These are phyloP conservation scores for Trichoderma hamatum DNA, from an alignment of 2,329 filamentous ascomycete species.

Conservation along the genomic window DNA sequence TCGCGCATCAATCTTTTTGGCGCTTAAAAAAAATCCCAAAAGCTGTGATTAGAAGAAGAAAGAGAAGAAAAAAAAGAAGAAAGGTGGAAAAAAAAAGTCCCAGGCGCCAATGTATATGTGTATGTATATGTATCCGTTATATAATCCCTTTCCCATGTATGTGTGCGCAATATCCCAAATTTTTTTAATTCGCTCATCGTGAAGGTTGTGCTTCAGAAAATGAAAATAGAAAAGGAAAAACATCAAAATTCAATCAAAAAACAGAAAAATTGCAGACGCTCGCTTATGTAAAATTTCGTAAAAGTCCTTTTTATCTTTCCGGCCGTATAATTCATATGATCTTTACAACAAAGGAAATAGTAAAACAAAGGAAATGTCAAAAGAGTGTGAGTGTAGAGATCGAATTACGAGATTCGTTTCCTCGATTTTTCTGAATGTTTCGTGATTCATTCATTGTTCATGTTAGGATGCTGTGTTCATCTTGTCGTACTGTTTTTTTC, in stretches of 20 bases:
- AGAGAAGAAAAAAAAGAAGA: neutral
- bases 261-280: neutral
- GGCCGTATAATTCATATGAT: neutral
- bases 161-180: neutral
- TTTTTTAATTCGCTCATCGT: conserved; percentile 17
- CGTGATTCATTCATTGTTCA: conserved; percentile 18
- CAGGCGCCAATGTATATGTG: conserved; percentile 21
- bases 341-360: conserved; percentile 13
- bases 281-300: neutral
- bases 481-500: neutral
- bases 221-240: neutral
- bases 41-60: neutral
- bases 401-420: conserved; percentile 3
- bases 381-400: conserved; percentile 22
- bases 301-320: conserved; percentile 16
- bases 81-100: neutral
- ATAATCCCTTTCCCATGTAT: conserved; percentile 9
- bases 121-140: conserved; percentile 21
- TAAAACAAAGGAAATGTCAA: conserved; percentile 5
- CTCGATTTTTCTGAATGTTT: conserved; percentile 5
- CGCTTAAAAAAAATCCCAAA: neutral
- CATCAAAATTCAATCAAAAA: neutral
- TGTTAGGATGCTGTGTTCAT: neutral
- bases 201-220: conserved; percentile 5
- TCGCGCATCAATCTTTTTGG: conserved; percentile 13